Base-by-base conservation (phyloP, 805 yeast species). In the Starmerella sirachaensis region DNA sequence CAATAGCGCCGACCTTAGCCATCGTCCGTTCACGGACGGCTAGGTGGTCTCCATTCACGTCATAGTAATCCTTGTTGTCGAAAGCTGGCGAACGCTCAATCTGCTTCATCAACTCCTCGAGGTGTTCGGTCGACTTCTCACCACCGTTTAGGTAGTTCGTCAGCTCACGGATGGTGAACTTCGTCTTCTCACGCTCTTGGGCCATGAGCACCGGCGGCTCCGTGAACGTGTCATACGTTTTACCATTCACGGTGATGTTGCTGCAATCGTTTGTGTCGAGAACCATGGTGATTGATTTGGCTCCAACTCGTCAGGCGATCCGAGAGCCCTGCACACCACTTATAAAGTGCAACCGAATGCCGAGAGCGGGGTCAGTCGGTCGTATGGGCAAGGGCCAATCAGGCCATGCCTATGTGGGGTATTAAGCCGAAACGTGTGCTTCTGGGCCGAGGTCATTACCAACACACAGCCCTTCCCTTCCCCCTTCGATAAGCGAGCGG, bases 21-120 rank as follows among this genome's bases (percentile, higher is more conserved):
- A 58, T 50, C 12, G 63, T 54, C 31, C 54, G 48, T 50, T 58
- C 56, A 48, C 70, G 68, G 25, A 49, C 23, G 22, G 18, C 41
- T 37, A 45, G 43, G n/a, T 58, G 61, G 51, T 68, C 68, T 33
- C 42, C 50, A 26, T 63, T 57, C 44, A 66, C 56, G 41, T 71
- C 76, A 52, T 70, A 71, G 48, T 56, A 58, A 34, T 58, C 54
- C 16, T 64, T 53, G 43, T 60, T 58, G 38, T 62, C 57, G 46
- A 71, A 61, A 27, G 66, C 57, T 16, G 75, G 76, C 50, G 69
- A 72, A 33, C 73, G 61, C 59, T 71, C 76, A 58, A 70, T 57
- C 50, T 65, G 68, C 41, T 54, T 59, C 41, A 57, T 44, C 37
- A 68, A 48, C 14, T 43, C 42, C 50, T 63, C 68, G 42, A 59